Percentiles rank a stretch among this genome's conserved stretches.
These are phyloP conservation scores for Aspergillus luchuensis DNA, from an alignment of 2,329 filamentous ascomycete genomes.

Conservation along the genomic window DNA sequence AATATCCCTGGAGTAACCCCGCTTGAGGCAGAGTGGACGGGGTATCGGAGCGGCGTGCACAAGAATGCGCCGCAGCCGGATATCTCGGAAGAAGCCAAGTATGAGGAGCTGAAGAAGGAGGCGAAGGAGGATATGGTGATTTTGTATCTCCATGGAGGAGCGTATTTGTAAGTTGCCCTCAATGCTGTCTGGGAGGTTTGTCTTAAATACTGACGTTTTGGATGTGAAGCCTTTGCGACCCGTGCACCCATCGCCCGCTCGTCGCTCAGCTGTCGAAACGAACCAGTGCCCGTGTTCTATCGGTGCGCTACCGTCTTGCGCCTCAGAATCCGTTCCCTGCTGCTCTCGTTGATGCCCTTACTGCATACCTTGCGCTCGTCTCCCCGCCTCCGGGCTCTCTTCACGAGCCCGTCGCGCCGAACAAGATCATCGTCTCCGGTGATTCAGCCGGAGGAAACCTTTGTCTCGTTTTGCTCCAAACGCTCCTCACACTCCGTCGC, in stretches of 20 bases:
- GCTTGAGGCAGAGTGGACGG: conserved; percentile 52
- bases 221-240: conserved; percentile 46
- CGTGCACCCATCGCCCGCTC: conserved; percentile 44
- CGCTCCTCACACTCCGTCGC: conserved; percentile 45
- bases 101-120: conserved; percentile 42
- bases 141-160: conserved; percentile 52
- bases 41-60: conserved; percentile 42
- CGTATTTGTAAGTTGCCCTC: conserved; percentile 44
- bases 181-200: background rate
- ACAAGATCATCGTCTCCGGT: conserved; percentile 49
- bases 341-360: conserved; percentile 49
- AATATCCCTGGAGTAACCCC: conserved; percentile 36
- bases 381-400: conserved; percentile 46
- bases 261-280: conserved; percentile 42
- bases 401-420: conserved; percentile 46
- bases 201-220: background rate
- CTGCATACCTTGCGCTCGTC: conserved; percentile 51
- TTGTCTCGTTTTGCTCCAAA: conserved; percentile 43
- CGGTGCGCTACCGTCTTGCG: conserved; percentile 51
- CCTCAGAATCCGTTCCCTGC: conserved; percentile 52
- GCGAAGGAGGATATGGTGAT: conserved; percentile 45
- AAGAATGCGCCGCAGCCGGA: conserved; percentile 43
- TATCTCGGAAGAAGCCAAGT: conserved; percentile 48
- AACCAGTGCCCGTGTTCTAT: conserved; percentile 45
- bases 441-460: conserved; percentile 52